Evolutionary conservation across 148 eudicot genomes (phyloP).

Genomic region (Nyssa sinensis): DNA sequence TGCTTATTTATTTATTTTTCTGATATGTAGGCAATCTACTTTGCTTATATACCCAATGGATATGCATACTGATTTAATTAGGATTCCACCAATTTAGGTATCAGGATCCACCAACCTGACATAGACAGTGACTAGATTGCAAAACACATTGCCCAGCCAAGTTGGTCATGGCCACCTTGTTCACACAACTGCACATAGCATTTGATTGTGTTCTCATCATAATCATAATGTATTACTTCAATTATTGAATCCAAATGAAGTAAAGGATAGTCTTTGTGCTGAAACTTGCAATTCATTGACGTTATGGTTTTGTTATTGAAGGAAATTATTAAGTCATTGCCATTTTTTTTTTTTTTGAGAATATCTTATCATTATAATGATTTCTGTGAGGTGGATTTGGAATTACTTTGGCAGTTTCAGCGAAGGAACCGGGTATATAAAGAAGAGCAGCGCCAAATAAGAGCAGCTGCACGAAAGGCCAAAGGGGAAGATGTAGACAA

Average conservation of each 20-base stretch:
- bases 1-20: too few species aligned
- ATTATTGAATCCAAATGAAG: neutral
- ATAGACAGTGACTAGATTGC: too few species aligned
- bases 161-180: too few species aligned
- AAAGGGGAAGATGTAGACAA: conserved; percentile 56
- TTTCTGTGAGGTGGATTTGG: neutral
- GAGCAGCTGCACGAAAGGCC: conserved; percentile 85
- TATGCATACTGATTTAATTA: too few species aligned
- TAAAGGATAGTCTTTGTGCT: neutral
- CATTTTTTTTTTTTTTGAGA: neutral
- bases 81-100: too few species aligned
- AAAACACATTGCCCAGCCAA: too few species aligned
- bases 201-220: neutral
- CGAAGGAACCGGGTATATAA: conserved; percentile 88
- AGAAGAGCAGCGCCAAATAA: conserved; percentile 92
- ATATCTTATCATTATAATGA: neutral
- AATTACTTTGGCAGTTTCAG: conserved; percentile 57
- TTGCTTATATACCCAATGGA: too few species aligned
- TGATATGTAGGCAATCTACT: too few species aligned
- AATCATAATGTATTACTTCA: neutral
- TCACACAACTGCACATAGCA: neutral
- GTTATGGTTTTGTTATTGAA: neutral
- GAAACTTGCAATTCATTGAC: neutral
- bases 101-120: too few species aligned
- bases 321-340: neutral